Evolutionary conservation across 495 filamentous ascomycete species (phyloP).

Genomic region (Xylaria acuta): DNA sequence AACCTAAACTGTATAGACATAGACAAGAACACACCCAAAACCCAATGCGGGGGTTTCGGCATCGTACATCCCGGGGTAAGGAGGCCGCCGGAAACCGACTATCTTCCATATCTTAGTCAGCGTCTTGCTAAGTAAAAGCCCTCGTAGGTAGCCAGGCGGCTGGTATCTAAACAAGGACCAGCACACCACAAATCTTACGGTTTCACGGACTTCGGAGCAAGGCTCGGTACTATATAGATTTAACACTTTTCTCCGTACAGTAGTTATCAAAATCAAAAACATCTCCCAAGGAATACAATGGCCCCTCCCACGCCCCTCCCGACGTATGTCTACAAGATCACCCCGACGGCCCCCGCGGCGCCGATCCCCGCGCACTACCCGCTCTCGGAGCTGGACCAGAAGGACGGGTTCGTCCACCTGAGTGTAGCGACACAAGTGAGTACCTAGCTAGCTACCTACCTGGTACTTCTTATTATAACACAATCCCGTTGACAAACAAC

Average conservation of each 20-base stretch:
- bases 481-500: not conserved
- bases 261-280: not conserved
- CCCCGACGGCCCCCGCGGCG: constrained; percentile 48
- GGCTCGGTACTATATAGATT: not conserved
- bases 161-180: not conserved
- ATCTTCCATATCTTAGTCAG: constrained; percentile 7
- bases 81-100: constrained; percentile 14
- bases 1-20: not conserved
- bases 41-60: not conserved
- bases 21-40: not conserved
- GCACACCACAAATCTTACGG: not conserved
- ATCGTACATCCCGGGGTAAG: not conserved
- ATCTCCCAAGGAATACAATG: constrained; percentile 14
- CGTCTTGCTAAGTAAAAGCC: not conserved
- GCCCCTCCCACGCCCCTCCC: constrained; percentile 44
- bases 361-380: constrained; percentile 57
- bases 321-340: constrained; percentile 59
- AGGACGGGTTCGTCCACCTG: constrained; percentile 62
- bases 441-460: constrained; percentile 9
- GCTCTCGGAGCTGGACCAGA: constrained; percentile 55
- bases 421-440: constrained; percentile 55
- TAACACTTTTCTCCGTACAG: not conserved
- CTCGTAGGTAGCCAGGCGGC: not conserved
- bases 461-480: not conserved
- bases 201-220: not conserved